These are phyloP conservation scores for Fusarium sp. DNA, from an alignment of 2,329 filamentous ascomycete species.

Conservation along the genomic window DNA sequence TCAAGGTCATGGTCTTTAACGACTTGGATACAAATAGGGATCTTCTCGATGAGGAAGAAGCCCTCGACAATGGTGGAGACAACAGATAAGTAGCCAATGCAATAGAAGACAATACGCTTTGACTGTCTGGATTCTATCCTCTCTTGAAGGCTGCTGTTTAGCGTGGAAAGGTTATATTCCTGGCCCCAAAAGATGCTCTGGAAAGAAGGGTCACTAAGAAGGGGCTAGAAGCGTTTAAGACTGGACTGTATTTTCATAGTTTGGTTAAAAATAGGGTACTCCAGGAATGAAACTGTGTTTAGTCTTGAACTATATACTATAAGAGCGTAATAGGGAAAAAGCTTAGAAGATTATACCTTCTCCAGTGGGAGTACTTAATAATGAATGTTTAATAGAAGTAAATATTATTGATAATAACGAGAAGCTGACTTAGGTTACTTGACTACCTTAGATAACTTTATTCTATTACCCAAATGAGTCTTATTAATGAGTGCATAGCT, in stretches of 20 bases:
- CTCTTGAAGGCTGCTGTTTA: neutral
- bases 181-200: slow-evolving; percentile 14
- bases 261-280: neutral
- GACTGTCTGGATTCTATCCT: neutral
- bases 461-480: no score
- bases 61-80: neutral
- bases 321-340: no score
- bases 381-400: no score
- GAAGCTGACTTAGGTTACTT: no score
- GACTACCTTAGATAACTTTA: no score
- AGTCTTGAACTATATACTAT: no score
- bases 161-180: slow-evolving; percentile 8
- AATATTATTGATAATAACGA: no score
- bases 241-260: slow-evolving; percentile 7
- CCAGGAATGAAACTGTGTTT: neutral
- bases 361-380: no score
- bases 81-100: slow-evolving; percentile 5
- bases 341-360: no score
- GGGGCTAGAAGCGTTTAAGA: slow-evolving; percentile 9
- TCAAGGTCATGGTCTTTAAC: slow-evolving; percentile 2
- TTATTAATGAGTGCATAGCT: no score
- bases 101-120: slow-evolving; percentile 4
- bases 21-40: neutral
- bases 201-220: slow-evolving; percentile 10
- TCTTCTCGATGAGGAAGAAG: slow-evolving; percentile 8